Evolutionary conservation across 1,139 yeast species (phyloP), one percentile per base, ranked within the genome.

Genomic region (Yamadazyma diddensiae): DNA sequence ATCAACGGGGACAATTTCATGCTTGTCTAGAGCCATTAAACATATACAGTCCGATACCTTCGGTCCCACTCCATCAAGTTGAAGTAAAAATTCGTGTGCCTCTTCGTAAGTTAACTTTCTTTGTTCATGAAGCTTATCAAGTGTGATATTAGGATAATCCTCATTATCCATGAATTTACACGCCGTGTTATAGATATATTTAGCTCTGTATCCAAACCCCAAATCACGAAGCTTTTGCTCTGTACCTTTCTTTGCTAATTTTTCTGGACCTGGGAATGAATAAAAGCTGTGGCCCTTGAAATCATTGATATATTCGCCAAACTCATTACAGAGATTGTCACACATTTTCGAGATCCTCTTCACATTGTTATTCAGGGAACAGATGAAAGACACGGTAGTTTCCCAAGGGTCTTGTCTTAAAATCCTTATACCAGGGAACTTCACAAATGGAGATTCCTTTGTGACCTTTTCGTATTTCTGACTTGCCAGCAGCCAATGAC

Each of bases 391-490:
- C 14, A 92, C 62, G 29, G 87, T 64, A 26, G 94, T 87, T 50
- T 94, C 98, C 97, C 97, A 92, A 0, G 98, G 98, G 43, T 90
- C 96, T 55, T 92, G 97, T 31, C 90, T 70, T 19, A 90, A 70
- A 38, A 88, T 85, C 24, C 97, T 63, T 17, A 90, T 80, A 0
- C 98, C 98, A 3, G 66, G 64, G 36, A 79, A 77, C 16, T 59
- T 57, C 3, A 56, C 38, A 44, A 69, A 69, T 2, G 70, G 66
- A 2, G 68, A 57, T 11, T 46, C 42, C 14, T 49, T 56, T 29
- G 51, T 48, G 26, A 36, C 50, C 46, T 36, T 56, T 48, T 55
- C 76, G 73, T 30, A 70, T 58, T 15, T 65, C 15, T 31, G 41
- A 52, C 88, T 95, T 9, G 59, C 67, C 1, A 41, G 35, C 4